These are phyloP conservation scores for Yarrowia alimentaria DNA, from an alignment of 805 yeast species.

Conservation along the genomic window DNA sequence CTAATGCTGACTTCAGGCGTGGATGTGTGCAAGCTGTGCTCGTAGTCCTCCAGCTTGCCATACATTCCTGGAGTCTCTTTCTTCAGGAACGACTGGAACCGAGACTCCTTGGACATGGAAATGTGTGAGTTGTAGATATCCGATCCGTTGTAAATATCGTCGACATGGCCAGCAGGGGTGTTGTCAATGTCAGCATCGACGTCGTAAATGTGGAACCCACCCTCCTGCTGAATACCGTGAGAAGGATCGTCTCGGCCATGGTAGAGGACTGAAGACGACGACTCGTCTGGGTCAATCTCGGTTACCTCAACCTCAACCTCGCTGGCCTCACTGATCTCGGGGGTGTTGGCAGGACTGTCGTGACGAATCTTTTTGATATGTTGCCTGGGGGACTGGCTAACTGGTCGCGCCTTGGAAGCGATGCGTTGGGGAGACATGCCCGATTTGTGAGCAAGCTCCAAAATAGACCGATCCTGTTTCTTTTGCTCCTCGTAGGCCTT, in stretches of 20 bases:
- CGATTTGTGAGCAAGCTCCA: slow-evolving; percentile 1
- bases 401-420: slow-evolving; percentile 1
- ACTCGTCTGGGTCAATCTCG: too few relatives aligned
- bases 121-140: slow-evolving; percentile 12
- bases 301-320: background rate
- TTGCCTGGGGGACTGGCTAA: slow-evolving; percentile 1
- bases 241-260: slow-evolving; percentile 1
- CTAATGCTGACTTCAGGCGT: too few relatives aligned
- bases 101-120: background rate
- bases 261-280: slow-evolving; percentile 16
- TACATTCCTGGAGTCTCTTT: slow-evolving; percentile 4
- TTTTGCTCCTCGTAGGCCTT: slow-evolving; percentile 6
- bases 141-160: too few relatives aligned
- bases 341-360: background rate
- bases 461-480: slow-evolving; percentile 2
- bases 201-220: slow-evolving; percentile 8
- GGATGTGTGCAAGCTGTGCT: slow-evolving; percentile 3
- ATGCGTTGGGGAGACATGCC: background rate
- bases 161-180: background rate
- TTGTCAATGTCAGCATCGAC: slow-evolving; percentile 3
- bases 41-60: slow-evolving; percentile 14
- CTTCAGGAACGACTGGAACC: slow-evolving; percentile 4
- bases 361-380: background rate
- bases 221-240: background rate
- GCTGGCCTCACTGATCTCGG: background rate